Base-by-base conservation (phyloP, 306 rosid species). In the cucumber (Cucumis sativus) region DNA sequence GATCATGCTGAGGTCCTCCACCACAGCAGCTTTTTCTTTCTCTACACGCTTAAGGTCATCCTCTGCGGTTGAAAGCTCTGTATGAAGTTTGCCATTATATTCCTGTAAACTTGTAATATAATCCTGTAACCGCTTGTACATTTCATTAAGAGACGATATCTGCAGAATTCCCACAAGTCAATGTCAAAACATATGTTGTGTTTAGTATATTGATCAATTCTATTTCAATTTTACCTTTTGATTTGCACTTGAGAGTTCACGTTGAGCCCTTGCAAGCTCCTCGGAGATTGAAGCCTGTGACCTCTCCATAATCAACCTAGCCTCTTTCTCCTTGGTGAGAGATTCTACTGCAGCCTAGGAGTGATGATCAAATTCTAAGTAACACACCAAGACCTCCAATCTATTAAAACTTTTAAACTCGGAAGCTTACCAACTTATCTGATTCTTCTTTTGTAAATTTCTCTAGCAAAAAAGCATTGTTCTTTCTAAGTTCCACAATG, bases 71-170 rank as follows among this genome's bases (percentile, higher is more conserved):
- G 99, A 91, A 80, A 95, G 98, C 84, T 95, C 99, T 2, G 91
- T 85, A 62, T 95, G 99, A 80, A 95, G 98, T 76, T 95, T 95
- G 75, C 96, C 96, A 76, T 95, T 95, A 82, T 95, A 95, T 59
- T 92, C 96, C 67, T 95, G 99, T 75, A 95, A 86, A 80, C 97
- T 92, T 37, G 99, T 89, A 80, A 92, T 92, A 85, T 95, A 95
- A 54, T 95, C 99, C 82, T 95, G 98, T 70, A 92, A 82, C 59
- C 91, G 87, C 88, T 91, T 95, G 82, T 95, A 92, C 99, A 95
- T 95, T 52, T 95, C 99, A 80, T 92, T 95, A 66, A 95, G 96
- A 13, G 99, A 91, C 18, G 87, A 43, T 86, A 92, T 91, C 98
- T 95, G 88, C 88, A 82, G 55, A 86, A 81, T 80, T 75, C 76